Percentiles rank a stretch among this genome's conserved stretches.
Evolutionary conservation across 2,329 filamentous ascomycete genomes (phyloP).

Genomic region (Alternaria dauci): DNA sequence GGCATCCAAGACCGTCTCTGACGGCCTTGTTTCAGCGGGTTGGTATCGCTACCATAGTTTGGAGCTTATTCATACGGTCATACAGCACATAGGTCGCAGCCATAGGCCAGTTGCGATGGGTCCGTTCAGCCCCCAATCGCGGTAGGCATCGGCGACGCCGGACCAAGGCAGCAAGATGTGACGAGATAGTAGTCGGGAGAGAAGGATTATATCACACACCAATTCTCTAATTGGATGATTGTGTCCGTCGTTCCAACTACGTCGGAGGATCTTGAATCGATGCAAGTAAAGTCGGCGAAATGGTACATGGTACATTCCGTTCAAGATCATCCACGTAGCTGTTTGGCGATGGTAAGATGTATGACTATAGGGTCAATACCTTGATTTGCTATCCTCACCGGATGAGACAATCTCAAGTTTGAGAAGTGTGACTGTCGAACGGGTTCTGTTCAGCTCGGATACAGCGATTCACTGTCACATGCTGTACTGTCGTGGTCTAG

Average conservation of each 20-base stretch:
- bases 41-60: neutral
- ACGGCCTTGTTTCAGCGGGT: neutral
- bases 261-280: neutral
- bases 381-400: neutral
- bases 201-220: neutral
- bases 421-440: neutral
- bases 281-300: neutral
- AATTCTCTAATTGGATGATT: neutral
- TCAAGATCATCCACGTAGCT: neutral
- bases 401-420: neutral
- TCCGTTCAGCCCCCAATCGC: neutral
- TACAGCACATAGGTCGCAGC: neutral
- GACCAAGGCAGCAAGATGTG: neutral
- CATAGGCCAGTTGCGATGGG: neutral
- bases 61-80: too few relatives aligned
- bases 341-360: neutral
- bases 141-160: constrained; percentile 1
- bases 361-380: neutral
- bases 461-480: neutral
- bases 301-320: neutral
- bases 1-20: neutral
- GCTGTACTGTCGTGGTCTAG: neutral
- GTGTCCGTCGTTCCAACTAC: neutral
- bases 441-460: neutral
- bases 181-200: neutral